Conservation (phyloP, 352 stramenopile species). For the Elongisporangium undulatum region DNA sequence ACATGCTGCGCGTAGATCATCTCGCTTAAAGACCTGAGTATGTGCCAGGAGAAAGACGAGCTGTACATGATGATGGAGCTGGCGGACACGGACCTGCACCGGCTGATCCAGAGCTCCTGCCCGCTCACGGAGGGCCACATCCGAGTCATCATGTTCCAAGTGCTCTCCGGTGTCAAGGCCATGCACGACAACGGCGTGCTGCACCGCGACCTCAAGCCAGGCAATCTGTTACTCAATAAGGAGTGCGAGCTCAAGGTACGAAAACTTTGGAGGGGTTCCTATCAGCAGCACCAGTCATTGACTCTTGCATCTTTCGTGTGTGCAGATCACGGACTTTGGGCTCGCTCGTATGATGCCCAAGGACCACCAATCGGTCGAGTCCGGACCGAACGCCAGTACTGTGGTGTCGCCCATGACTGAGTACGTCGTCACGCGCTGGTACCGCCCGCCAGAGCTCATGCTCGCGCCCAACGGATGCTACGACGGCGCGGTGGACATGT, state of each 20-base stretch:
- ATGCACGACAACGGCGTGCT: constrained; percentile 93
- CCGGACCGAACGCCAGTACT: constrained; percentile 6
- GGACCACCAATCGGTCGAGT: constrained; percentile 18
- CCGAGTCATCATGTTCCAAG: constrained; percentile 84
- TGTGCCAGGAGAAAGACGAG: constrained; percentile 91
- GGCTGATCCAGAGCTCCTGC: constrained; percentile 87
- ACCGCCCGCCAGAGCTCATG: constrained; percentile 91
- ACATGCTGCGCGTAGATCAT: constrained; percentile 58
- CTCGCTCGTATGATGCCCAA: constrained; percentile 86
- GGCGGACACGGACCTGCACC: constrained; percentile 91
- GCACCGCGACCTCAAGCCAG: constrained; percentile 93
- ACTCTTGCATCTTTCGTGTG: constrained; percentile 1
- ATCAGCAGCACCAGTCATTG: no score
- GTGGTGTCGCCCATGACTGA: constrained; percentile 78
- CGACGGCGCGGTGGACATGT: constrained; percentile 84
- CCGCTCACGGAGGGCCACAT: constrained; percentile 78
- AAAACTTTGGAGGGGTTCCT: no score
- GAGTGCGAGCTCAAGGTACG: constrained; percentile 85
- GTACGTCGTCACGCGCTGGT: constrained; percentile 91
- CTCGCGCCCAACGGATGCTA: constrained; percentile 88
- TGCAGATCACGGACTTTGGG: constrained; percentile 92
- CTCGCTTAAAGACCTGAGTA: constrained; percentile 84
- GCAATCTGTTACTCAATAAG: constrained; percentile 92
- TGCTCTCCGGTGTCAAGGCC: constrained; percentile 85
- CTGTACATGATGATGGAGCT: constrained; percentile 97